Conservation (phyloP, 768 basidiomycete genomes). For the Hortiboletus flavorubellus region DNA sequence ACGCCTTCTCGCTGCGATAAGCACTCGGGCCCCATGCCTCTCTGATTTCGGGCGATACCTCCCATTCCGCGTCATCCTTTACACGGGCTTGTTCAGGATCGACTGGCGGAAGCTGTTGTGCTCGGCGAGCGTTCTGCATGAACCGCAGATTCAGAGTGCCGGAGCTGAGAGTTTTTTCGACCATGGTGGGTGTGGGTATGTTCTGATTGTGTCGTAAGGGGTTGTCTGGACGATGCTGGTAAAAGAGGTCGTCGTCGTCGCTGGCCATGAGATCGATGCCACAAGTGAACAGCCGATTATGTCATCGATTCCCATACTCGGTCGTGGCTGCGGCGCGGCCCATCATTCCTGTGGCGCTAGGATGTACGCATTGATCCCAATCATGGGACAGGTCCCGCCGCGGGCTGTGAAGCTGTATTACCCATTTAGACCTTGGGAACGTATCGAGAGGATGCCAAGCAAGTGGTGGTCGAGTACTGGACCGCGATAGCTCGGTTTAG, state of each 20-base stretch:
- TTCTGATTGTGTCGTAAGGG: background rate
- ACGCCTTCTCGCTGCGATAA: slow-evolving; percentile 29
- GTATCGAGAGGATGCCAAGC: background rate
- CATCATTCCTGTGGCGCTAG: slow-evolving; percentile 16
- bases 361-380: background rate
- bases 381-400: background rate
- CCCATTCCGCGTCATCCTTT: slow-evolving; percentile 65
- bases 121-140: slow-evolving; percentile 67
- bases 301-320: slow-evolving; percentile 20
- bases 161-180: slow-evolving; percentile 54
- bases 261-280: background rate
- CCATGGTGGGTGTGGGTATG: slow-evolving; percentile 13
- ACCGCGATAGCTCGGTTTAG: background rate
- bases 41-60: slow-evolving; percentile 48
- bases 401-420: background rate
- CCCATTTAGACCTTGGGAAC: background rate
- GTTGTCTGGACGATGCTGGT: background rate
- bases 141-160: slow-evolving; percentile 65
- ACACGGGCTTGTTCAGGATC: slow-evolving; percentile 52
- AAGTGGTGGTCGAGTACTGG: background rate
- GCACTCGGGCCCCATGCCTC: slow-evolving; percentile 46
- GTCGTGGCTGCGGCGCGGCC: background rate
- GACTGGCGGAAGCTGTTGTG: slow-evolving; percentile 48
- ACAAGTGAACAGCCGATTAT: slow-evolving; percentile 5
- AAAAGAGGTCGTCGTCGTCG: background rate